Evolutionary conservation across 306 rosid species (phyloP).

Genomic region (Acacia crassicarpa): DNA sequence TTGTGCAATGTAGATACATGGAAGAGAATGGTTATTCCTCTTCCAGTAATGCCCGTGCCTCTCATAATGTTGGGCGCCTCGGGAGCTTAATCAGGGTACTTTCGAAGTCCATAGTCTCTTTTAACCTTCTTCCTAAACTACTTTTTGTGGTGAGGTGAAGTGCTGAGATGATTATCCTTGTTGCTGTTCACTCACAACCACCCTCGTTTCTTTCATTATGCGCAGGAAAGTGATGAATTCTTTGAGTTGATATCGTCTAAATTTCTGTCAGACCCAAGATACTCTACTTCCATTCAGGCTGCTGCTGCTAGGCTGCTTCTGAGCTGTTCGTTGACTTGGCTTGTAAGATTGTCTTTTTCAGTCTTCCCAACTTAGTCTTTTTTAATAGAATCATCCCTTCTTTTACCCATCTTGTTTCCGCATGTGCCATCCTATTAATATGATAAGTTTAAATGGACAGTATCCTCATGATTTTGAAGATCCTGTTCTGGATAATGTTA

Average conservation of each 20-base stretch:
- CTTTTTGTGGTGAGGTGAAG: not conserved
- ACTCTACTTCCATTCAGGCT: constrained; percentile 67
- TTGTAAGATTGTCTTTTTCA: constrained; percentile 46
- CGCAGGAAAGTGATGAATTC: constrained; percentile 91
- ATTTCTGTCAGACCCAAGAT: constrained; percentile 72
- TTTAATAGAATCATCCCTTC: not conserved
- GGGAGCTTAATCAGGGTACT: constrained; percentile 81
- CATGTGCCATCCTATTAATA: constrained; percentile 8
- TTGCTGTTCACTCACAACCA: not conserved
- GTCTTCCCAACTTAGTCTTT: not conserved
- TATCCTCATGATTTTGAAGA: constrained; percentile 95
- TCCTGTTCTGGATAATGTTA: constrained; percentile 66
- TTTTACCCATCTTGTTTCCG: not conserved
- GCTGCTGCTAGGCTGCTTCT: constrained; percentile 79
- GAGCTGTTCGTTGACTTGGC: constrained; percentile 83
- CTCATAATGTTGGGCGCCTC: constrained; percentile 80
- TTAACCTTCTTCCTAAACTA: not conserved
- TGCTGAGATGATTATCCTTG: constrained; percentile 6
- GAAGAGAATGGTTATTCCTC: constrained; percentile 77
- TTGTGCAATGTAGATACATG: constrained; percentile 70
- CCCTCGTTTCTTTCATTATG: not conserved
- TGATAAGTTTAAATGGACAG: constrained; percentile 55
- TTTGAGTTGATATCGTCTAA: constrained; percentile 86
- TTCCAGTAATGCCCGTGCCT: constrained; percentile 74
- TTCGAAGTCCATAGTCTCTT: not conserved